These are phyloP conservation scores for Geotrichum phurueaensis DNA, from an alignment of 1,139 yeast genomes.

Conservation along the genomic window DNA sequence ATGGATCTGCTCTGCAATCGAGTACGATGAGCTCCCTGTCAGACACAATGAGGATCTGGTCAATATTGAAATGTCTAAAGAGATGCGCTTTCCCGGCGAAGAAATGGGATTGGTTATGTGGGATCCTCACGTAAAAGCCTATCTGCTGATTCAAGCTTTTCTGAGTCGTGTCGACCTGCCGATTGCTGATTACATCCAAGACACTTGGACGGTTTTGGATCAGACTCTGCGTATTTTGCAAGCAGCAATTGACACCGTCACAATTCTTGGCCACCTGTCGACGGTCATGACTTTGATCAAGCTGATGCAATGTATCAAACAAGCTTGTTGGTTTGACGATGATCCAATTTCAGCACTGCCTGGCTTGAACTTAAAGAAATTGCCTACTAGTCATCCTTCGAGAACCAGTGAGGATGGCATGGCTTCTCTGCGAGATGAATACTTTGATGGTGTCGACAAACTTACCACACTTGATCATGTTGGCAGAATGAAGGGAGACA, in stretches of 20 bases:
- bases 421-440: slow-evolving; percentile 15
- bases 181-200: slow-evolving; percentile 91
- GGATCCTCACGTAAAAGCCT: slow-evolving; percentile 95
- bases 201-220: slow-evolving; percentile 86
- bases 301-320: slow-evolving; percentile 84
- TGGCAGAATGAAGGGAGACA: slow-evolving; percentile 18
- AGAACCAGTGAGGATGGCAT: slow-evolving; percentile 28
- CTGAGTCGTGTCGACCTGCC: slow-evolving; percentile 81
- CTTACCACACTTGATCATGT: slow-evolving; percentile 19
- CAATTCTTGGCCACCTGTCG: slow-evolving; percentile 69
- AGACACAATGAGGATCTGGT: slow-evolving; percentile 93
- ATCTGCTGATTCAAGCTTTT: slow-evolving; percentile 77
- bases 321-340: slow-evolving; percentile 80
- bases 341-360: slow-evolving; percentile 67
- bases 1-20: slow-evolving; percentile 73
- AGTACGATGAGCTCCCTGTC: slow-evolving; percentile 88
- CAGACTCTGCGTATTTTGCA: slow-evolving; percentile 91
- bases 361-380: slow-evolving; percentile 45
- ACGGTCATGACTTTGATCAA: slow-evolving; percentile 57
- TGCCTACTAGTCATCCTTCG: slow-evolving; percentile 25
- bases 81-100: slow-evolving; percentile 63
- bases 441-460: slow-evolving; percentile 8
- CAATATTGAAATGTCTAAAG: slow-evolving; percentile 82
- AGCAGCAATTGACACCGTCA: slow-evolving; percentile 83
- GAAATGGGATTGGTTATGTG: slow-evolving; percentile 60